Conservation (phyloP, 495 filamentous ascomycete genomes). For the Penicillium fimorum region DNA sequence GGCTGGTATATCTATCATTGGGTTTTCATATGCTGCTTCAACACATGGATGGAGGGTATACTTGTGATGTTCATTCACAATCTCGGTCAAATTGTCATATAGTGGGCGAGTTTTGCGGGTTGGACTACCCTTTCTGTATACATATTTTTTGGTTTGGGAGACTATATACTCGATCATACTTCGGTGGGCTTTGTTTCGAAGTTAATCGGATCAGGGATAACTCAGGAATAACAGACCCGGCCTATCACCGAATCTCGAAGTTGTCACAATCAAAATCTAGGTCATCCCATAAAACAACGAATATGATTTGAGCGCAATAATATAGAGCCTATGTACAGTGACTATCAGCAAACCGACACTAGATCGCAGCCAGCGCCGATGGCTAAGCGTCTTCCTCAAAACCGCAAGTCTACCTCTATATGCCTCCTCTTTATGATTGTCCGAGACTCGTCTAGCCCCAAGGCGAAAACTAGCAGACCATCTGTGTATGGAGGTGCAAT, state of each 20-base stretch:
- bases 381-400: slow-evolving; percentile 7
- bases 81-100: slow-evolving; percentile 11
- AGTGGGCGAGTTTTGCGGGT: slow-evolving; percentile 9
- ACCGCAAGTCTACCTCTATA: slow-evolving; percentile 16
- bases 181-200: background rate
- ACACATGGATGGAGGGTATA: slow-evolving; percentile 12
- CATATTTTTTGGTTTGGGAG: slow-evolving; percentile 7
- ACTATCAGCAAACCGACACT: slow-evolving; percentile 9
- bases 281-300: background rate
- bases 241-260: background rate
- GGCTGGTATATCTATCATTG: slow-evolving; percentile 22
- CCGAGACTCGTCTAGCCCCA: background rate
- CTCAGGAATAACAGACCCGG: background rate
- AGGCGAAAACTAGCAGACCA: slow-evolving; percentile 2
- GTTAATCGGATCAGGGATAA: background rate
- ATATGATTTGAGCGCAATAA: slow-evolving; percentile 16
- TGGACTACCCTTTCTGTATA: slow-evolving; percentile 16
- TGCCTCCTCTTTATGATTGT: slow-evolving; percentile 10
- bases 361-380: slow-evolving; percentile 1
- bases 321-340: slow-evolving; percentile 30
- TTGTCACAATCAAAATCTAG: background rate
- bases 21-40: slow-evolving; percentile 7
- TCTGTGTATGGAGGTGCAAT: slow-evolving; percentile 21
- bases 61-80: slow-evolving; percentile 10
- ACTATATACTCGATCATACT: slow-evolving; percentile 6